These are phyloP conservation scores for Syzygium aromaticum DNA, from an alignment of 345 rosid genomes.

Conservation along the genomic window DNA sequence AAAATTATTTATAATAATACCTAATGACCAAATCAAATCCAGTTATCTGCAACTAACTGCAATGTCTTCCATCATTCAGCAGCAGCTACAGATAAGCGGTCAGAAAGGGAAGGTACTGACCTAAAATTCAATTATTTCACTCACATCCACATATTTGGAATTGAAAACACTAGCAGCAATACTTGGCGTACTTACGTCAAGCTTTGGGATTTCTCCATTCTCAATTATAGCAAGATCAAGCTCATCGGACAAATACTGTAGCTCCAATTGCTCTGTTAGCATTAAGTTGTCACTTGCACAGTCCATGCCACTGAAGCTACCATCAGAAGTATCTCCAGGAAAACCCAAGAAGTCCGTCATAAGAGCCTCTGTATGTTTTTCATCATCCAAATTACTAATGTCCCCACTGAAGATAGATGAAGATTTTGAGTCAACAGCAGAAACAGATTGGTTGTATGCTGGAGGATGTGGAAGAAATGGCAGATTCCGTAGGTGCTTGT, in stretches of 20 bases:
- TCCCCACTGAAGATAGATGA: slow-evolving; percentile 42
- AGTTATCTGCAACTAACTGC: not conserved
- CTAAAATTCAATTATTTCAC: not conserved
- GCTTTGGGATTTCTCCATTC: slow-evolving; percentile 69
- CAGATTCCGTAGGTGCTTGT: slow-evolving; percentile 48
- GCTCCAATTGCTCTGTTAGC: slow-evolving; percentile 59
- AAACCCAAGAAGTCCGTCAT: slow-evolving; percentile 49
- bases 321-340: slow-evolving; percentile 44
- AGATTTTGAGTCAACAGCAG: slow-evolving; percentile 49
- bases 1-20: not conserved
- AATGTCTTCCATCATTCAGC: not conserved
- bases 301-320: slow-evolving; percentile 34
- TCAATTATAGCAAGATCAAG: slow-evolving; percentile 75
- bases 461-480: slow-evolving; percentile 82
- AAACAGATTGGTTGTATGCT: slow-evolving; percentile 33
- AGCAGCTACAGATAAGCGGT: not conserved
- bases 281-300: slow-evolving; percentile 30
- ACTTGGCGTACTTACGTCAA: slow-evolving; percentile 50
- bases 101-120: not conserved
- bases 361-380: slow-evolving; percentile 31
- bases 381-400: slow-evolving; percentile 28
- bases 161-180: not conserved
- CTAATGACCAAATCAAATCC: not conserved
- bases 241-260: slow-evolving; percentile 75
- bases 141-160: not conserved